These are phyloP conservation scores for Adansonia gregorii DNA, from an alignment of 441 rosid species.

Conservation along the genomic window DNA sequence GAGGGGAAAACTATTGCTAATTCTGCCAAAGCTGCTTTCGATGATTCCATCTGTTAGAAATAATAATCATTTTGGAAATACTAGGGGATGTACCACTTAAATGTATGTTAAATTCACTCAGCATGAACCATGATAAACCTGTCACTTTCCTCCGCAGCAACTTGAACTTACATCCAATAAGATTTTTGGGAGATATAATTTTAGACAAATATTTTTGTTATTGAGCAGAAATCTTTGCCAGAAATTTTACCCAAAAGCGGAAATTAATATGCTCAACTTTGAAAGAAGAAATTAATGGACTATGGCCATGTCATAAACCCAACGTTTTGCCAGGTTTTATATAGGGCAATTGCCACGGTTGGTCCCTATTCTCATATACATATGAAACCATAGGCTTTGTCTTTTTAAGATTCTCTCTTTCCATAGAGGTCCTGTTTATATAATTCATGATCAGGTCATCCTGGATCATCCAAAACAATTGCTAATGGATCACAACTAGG, in stretches of 20 bases:
- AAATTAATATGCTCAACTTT: not conserved
- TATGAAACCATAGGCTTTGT: conserved; percentile 1
- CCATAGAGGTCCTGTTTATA: conserved; percentile 60
- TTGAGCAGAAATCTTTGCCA: not conserved
- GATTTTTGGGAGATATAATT: not conserved
- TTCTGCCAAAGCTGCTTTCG: not conserved
- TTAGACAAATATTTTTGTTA: not conserved
- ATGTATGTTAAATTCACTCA: not conserved
- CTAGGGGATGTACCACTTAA: not conserved
- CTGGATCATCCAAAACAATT: not conserved
- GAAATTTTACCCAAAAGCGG: not conserved
- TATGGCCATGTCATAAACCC: conserved; percentile 1
- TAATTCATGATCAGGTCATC: conserved; percentile 36
- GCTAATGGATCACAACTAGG: not conserved
- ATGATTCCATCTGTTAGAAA: not conserved
- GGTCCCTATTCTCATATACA: conserved; percentile 20
- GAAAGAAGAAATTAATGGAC: not conserved
- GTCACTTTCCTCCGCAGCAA: not conserved
- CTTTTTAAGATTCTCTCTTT: conserved; percentile 45
- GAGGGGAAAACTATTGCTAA: not conserved
- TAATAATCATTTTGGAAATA: not conserved
- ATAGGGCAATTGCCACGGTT: not conserved
- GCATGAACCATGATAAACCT: not conserved
- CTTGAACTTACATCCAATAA: not conserved
- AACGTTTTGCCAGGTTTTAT: not conserved